These are phyloP conservation scores for Apiospora pterosperma DNA, from an alignment of 2,329 filamentous ascomycete genomes.

Conservation along the genomic window DNA sequence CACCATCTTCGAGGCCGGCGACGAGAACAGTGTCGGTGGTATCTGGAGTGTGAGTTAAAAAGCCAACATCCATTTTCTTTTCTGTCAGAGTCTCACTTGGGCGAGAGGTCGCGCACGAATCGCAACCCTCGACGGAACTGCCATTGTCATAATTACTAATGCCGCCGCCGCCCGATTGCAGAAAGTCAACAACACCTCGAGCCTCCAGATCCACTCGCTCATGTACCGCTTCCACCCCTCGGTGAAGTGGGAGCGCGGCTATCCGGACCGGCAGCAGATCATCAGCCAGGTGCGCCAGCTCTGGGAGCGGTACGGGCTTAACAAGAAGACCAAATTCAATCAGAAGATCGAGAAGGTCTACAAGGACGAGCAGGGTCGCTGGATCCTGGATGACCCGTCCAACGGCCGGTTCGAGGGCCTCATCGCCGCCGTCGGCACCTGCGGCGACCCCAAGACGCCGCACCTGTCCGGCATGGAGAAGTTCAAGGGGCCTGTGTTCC, in stretches of 20 bases:
- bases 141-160: neutral
- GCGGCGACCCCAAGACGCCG: slow-evolving; percentile 73
- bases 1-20: slow-evolving; percentile 71
- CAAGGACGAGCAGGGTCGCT: slow-evolving; percentile 64
- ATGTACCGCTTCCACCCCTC: slow-evolving; percentile 90
- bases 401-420: slow-evolving; percentile 76
- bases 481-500: slow-evolving; percentile 70
- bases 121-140: neutral
- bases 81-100: neutral
- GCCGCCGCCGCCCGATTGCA: slow-evolving; percentile 24
- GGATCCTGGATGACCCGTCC: slow-evolving; percentile 64
- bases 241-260: slow-evolving; percentile 70
- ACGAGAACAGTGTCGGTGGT: slow-evolving; percentile 64
- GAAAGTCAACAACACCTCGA: slow-evolving; percentile 78
- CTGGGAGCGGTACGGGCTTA: slow-evolving; percentile 72
- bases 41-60: slow-evolving; percentile 71
- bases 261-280: slow-evolving; percentile 74
- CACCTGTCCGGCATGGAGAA: slow-evolving; percentile 65
- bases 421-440: slow-evolving; percentile 75
- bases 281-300: slow-evolving; percentile 66
- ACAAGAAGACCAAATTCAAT: slow-evolving; percentile 69
- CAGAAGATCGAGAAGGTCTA: slow-evolving; percentile 67
- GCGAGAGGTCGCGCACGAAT: too few species aligned
- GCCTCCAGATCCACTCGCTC: slow-evolving; percentile 77
- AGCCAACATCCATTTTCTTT: neutral